These are phyloP conservation scores for Tetracentron sinense DNA, from an alignment of 164 flowering plant genomes.

Conservation along the genomic window DNA sequence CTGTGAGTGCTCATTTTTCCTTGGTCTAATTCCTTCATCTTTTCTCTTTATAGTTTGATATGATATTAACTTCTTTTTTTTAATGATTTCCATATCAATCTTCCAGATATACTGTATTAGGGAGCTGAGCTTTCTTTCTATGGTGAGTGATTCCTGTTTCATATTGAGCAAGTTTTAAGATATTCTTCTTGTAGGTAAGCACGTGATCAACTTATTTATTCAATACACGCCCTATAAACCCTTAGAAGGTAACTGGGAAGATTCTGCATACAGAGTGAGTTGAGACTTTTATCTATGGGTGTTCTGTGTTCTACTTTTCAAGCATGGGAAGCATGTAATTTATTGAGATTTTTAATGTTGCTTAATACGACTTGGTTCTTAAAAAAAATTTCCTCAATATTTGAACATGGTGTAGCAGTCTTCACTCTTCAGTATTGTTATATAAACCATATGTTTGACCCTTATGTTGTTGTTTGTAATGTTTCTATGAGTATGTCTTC, in stretches of 20 bases:
- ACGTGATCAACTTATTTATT: slow-evolving; percentile 82
- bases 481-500: neutral
- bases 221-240: slow-evolving; percentile 95
- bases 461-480: neutral
- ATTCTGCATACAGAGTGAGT: slow-evolving; percentile 72
- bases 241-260: slow-evolving; percentile 80
- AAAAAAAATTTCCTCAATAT: too few relatives aligned
- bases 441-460: neutral
- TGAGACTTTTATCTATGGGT: neutral
- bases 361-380: neutral
- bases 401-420: neutral
- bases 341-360: too few relatives aligned
- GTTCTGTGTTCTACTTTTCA: neutral
- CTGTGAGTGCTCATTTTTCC: neutral
- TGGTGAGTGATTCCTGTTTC: neutral
- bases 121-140: neutral
- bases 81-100: neutral
- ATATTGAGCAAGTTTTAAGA: neutral
- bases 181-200: slow-evolving; percentile 59
- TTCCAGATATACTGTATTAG: neutral
- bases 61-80: too few relatives aligned
- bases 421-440: neutral
- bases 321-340: neutral
- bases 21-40: too few relatives aligned
- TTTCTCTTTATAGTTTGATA: neutral